These are phyloP conservation scores for Butyriboletus loyo DNA, from an alignment of 768 basidiomycete species.

Conservation along the genomic window DNA sequence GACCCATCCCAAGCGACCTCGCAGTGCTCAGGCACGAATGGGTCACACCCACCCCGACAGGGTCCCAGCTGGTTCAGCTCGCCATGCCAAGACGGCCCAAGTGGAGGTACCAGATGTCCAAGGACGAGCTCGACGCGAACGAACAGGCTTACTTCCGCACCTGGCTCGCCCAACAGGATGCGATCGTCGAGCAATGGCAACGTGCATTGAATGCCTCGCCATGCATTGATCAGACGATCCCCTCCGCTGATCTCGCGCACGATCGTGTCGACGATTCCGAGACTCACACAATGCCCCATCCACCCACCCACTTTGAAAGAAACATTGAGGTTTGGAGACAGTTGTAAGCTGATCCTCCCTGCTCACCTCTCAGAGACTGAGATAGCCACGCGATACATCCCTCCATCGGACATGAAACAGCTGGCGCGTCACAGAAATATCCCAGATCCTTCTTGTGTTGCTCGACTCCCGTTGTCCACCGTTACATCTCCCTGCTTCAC, in stretches of 20 bases:
- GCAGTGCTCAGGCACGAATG: conserved; percentile 34
- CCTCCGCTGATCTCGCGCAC: neutral
- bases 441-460: conserved; percentile 82
- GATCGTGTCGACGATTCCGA: conserved; percentile 12
- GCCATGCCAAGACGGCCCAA: conserved; percentile 67
- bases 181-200: conserved; percentile 52
- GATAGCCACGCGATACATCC: neutral
- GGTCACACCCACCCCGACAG: neutral
- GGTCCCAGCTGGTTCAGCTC: conserved; percentile 5
- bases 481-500: conserved; percentile 80
- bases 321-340: conserved; percentile 96
- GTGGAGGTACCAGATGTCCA: conserved; percentile 84
- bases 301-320: conserved; percentile 81
- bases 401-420: conserved; percentile 35
- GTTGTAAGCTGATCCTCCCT: conserved; percentile 49
- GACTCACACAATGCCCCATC: conserved; percentile 45
- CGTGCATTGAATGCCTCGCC: conserved; percentile 12
- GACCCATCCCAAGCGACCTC: conserved; percentile 50
- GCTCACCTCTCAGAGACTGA: neutral
- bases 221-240: conserved; percentile 3
- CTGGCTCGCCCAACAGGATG: conserved; percentile 72
- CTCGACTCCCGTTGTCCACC: conserved; percentile 88
- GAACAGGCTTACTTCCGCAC: conserved; percentile 81
- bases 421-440: conserved; percentile 93
- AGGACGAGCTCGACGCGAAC: conserved; percentile 85